Evolutionary conservation across 2,329 filamentous ascomycete species (phyloP).

Genomic region (Alternaria incomplexa): DNA sequence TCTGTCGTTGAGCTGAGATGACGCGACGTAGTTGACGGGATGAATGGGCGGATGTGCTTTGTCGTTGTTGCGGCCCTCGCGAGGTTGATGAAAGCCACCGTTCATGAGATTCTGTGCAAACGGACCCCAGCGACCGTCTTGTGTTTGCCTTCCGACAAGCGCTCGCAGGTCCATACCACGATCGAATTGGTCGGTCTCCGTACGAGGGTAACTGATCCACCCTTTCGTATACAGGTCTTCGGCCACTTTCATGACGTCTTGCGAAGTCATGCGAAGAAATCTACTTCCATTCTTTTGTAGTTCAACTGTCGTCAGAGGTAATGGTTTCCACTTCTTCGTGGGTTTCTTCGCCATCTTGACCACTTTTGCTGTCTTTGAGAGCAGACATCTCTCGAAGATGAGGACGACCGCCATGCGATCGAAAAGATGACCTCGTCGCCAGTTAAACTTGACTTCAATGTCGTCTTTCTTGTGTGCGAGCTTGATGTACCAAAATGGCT

Average conservation of each 20-base stretch:
- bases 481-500: constrained; percentile 91
- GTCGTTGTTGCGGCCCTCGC: constrained; percentile 87
- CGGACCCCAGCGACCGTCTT: constrained; percentile 76
- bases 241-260: constrained; percentile 84
- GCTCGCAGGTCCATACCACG: constrained; percentile 81
- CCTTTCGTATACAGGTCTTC: constrained; percentile 91
- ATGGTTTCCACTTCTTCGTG: constrained; percentile 90
- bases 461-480: constrained; percentile 78
- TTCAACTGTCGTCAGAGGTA: constrained; percentile 94
- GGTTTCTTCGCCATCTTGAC: constrained; percentile 88
- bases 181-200: constrained; percentile 96
- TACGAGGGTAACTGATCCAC: constrained; percentile 96
- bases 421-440: constrained; percentile 83
- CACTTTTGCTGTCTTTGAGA: constrained; percentile 77
- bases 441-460: constrained; percentile 82
- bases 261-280: constrained; percentile 88
- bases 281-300: constrained; percentile 93
- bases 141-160: constrained; percentile 82
- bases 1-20: constrained; percentile 63
- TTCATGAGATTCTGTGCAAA: constrained; percentile 78
- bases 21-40: constrained; percentile 82
- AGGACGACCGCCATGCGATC: constrained; percentile 82
- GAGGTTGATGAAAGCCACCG: constrained; percentile 80
- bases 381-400: constrained; percentile 83
- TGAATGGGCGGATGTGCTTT: constrained; percentile 98